These are phyloP conservation scores for Malus hybrid DNA, from an alignment of 331 rosid species.

Conservation along the genomic window DNA sequence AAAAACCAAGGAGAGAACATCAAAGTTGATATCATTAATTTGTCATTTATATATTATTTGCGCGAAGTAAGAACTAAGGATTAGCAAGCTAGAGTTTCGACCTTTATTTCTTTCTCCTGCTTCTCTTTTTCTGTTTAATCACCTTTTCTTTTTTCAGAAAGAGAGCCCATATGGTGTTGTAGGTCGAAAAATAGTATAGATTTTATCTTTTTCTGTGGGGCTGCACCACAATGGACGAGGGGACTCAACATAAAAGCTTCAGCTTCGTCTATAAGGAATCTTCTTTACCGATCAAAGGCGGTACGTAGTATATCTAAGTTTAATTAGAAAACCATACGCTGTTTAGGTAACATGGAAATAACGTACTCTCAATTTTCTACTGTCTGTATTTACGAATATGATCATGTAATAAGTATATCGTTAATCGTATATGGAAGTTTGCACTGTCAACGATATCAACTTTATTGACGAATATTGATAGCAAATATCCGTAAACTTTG, in stretches of 20 bases:
- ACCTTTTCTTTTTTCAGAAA: constrained; percentile 21
- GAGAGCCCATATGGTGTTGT: constrained; percentile 16
- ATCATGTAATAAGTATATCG: neutral
- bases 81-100: neutral
- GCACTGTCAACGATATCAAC: too few relatives aligned
- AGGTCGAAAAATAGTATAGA: neutral
- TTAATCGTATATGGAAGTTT: neutral
- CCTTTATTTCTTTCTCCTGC: neutral
- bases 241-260: neutral
- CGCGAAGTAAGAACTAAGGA: neutral
- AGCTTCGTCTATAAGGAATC: constrained; percentile 4
- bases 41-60: constrained; percentile 13
- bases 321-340: neutral
- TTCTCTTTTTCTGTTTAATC: constrained; percentile 13
- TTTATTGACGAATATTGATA: neutral
- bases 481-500: neutral
- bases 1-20: neutral
- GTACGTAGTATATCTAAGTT: neutral
- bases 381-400: neutral
- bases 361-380: neutral
- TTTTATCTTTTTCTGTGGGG: constrained; percentile 10
- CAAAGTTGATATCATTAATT: neutral
- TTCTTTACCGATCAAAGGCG: neutral
- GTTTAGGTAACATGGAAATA: neutral
- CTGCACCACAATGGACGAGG: neutral